Conservation (phyloP, 345 rosid genomes). For the Garcia nutans region DNA sequence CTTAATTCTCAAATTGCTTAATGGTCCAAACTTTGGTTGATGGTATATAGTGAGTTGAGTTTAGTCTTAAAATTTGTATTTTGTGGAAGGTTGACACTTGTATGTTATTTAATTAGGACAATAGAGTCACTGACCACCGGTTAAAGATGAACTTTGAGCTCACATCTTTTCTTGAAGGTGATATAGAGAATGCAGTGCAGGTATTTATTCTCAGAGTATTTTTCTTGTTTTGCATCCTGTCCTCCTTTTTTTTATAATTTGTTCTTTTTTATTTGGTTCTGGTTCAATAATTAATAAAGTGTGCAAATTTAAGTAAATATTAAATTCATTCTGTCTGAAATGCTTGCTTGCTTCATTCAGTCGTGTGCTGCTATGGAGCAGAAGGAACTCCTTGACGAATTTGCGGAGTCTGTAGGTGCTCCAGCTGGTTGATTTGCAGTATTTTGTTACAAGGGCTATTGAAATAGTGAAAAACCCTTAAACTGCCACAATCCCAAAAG, state of each 20-base stretch:
- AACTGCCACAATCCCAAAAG: neutral
- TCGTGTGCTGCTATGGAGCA: conserved; percentile 80
- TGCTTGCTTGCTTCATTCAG: conserved; percentile 43
- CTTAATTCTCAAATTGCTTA: neutral
- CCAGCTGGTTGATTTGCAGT: conserved; percentile 36
- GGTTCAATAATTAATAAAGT: neutral
- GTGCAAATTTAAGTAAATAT: too few relatives aligned
- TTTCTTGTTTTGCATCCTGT: neutral
- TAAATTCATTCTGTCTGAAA: neutral
- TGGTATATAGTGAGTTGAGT: neutral
- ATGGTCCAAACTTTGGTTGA: neutral
- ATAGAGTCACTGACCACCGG: conserved; percentile 94
- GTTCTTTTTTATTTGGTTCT: neutral
- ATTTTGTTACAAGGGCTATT: neutral
- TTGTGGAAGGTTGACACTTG: conserved; percentile 5
- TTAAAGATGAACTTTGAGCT: conserved; percentile 87
- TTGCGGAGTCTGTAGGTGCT: conserved; percentile 62
- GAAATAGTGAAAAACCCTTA: neutral
- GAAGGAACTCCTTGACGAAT: conserved; percentile 82
- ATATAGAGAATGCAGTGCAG: conserved; percentile 77
- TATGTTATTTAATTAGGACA: conserved; percentile 51
- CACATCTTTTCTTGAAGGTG: conserved; percentile 78
- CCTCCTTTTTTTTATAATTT: too few relatives aligned
- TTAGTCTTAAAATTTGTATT: neutral
- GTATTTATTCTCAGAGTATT: conserved; percentile 31